Base-by-base conservation (phyloP, 108 stramenopile genomes). In the Cafeteria roenbergensis region DNA sequence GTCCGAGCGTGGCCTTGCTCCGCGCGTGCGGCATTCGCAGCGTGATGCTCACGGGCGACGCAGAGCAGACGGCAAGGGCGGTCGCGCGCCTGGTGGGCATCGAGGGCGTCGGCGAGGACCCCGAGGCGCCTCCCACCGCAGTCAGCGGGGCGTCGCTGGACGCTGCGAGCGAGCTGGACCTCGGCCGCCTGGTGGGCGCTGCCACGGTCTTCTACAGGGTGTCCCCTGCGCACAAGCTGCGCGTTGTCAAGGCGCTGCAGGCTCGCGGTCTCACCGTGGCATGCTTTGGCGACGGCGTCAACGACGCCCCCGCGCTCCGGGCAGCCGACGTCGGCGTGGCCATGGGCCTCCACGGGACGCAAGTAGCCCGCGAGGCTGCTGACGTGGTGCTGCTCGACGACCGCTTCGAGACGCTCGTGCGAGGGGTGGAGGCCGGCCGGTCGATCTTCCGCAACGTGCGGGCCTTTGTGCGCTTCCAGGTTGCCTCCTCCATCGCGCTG, bases 361-460 rank as follows among this genome's bases (percentile, higher is more conserved):
- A 95, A 71, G 94, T 95, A 1, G 94, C 96, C 25, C 92, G 92
- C 64, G 93, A 97, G 75, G 96, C 96, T 3, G 91, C 93, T 0
- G 93, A 95, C 71, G 75, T 97, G 54, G 86, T 84, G 48, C 59
- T 84, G 27, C 85, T 91, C 28, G 92, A 95, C 63, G 93, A 97
- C 72, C 75, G 95, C 68, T 92, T 97, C 64, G 68, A 76, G 30
- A 92, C 93, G 54, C 90, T 97, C 52, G 82, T 86, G 14, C 69
- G 62, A 33, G 94, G 94, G 8, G 83, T 97, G 34, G 88, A 89
- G 58, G 96, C 94, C 74, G 96, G 96, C 55, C 90, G 93, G 71
- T 85, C 81, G n/a, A 95, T 95, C 34, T 97, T 94, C 76, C 91
- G 90, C 84, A 97, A 97, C 80, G 93, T 97, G 71, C 89, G 93